Percentiles rank a stretch among this genome's conserved stretches.
phyloP scores from a whole-genome alignment of 306 rosid genomes.

The Bauhinia variegata region DNA sequence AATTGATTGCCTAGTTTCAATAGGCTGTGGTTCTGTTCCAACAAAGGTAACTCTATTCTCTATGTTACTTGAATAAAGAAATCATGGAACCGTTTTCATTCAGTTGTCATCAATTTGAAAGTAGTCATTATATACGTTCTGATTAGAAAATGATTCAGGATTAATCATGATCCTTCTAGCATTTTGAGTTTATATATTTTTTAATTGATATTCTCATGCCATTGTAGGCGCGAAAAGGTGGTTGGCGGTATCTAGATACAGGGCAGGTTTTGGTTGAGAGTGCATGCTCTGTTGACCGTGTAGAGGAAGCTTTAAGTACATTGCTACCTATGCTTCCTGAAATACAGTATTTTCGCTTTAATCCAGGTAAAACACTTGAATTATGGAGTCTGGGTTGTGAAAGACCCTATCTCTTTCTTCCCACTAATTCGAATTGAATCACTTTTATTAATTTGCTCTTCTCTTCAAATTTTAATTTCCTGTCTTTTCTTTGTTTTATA shows the following conservation, averaged over 20 bases:
- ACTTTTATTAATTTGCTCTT: slow-evolving; percentile 31
- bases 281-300: slow-evolving; percentile 95
- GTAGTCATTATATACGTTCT: too few relatives aligned
- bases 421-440: too few relatives aligned
- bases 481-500: neutral
- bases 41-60: slow-evolving; percentile 64
- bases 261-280: slow-evolving; percentile 98
- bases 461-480: slow-evolving; percentile 15
- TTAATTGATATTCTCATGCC: slow-evolving; percentile 35
- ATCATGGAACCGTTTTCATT: neutral
- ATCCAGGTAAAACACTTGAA: slow-evolving; percentile 70
- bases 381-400: too few relatives aligned
- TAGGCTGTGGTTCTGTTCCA: slow-evolving; percentile 89
- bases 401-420: too few relatives aligned
- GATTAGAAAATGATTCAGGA: slow-evolving; percentile 22
- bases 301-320: slow-evolving; percentile 95
- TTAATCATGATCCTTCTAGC: too few relatives aligned
- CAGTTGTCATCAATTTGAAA: neutral
- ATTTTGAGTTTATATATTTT: neutral
- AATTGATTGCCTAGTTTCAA: slow-evolving; percentile 88
- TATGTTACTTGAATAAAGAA: slow-evolving; percentile 8
- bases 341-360: slow-evolving; percentile 89
- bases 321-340: slow-evolving; percentile 97
- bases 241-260: slow-evolving; percentile 98
- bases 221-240: slow-evolving; percentile 83